Evolutionary conservation across 345 rosid species (phyloP).

Genomic region (Brassica cretica): DNA sequence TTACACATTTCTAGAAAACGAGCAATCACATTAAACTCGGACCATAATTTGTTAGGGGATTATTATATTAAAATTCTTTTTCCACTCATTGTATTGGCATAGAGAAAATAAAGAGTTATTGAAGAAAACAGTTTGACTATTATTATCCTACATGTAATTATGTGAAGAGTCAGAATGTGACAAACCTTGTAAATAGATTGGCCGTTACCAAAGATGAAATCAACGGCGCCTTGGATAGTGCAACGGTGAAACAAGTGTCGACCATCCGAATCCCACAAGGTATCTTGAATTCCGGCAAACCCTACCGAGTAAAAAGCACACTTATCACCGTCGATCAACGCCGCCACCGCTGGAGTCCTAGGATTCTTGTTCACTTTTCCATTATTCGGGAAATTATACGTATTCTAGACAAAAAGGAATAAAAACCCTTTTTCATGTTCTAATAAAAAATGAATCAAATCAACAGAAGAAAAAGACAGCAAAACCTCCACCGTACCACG

Average conservation of each 20-base stretch:
- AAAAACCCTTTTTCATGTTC: neutral
- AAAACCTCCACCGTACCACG: conserved; percentile 13
- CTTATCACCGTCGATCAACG: conserved; percentile 66
- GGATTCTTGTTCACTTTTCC: conserved; percentile 38
- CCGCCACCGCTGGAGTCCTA: conserved; percentile 60
- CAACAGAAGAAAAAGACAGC: neutral
- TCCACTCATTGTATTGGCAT: neutral
- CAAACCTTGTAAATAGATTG: conserved; percentile 72
- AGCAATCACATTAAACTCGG: neutral
- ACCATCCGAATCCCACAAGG: conserved; percentile 72
- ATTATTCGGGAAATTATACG: conserved; percentile 51
- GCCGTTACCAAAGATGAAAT: conserved; percentile 80
- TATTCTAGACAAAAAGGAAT: conserved; percentile 47
- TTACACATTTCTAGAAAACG: conserved; percentile 45
- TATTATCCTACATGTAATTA: neutral
- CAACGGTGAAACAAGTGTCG: conserved; percentile 67
- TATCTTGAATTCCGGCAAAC: conserved; percentile 74
- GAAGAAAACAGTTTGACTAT: neutral
- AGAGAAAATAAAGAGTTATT: neutral
- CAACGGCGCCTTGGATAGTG: conserved; percentile 76
- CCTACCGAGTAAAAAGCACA: conserved; percentile 56
- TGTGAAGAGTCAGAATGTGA: conserved; percentile 17
- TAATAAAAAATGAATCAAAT: neutral
- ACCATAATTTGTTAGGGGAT: neutral
- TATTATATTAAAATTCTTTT: neutral